Base-by-base conservation (phyloP, 2,329 filamentous ascomycete genomes). In the Mycosphaerella sp. region DNA sequence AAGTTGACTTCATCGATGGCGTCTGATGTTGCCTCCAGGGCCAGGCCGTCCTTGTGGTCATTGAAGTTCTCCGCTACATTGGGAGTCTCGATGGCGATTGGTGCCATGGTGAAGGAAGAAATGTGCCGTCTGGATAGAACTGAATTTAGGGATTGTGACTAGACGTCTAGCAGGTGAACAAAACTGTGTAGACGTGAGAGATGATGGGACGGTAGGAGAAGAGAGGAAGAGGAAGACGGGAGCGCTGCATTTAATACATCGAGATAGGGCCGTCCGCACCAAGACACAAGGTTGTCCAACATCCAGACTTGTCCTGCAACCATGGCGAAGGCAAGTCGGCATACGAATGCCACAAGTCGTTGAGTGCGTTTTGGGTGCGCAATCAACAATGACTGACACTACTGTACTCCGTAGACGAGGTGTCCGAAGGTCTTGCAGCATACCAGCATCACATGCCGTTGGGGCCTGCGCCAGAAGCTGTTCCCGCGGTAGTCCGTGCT, bases 1-100 rank as follows among this genome's bases (percentile, higher is more conserved):
- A 82, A 71, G 61, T 83, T 82, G 65, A 82, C 77, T 17, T 73
- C 70, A 62, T 82, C 79, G 59, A 83, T 77, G 59, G 77, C 72
- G 60, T 82, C 80, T 7, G 79, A 80, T 9, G 76, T 73, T 2
- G 75, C 75, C 63, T 82, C 79, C 27, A 82, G 74, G 16, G 78
- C 78, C 30, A 76, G 73, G 40, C 79, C 79, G 64, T 81, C 76
- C 49, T 73, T 74, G 62, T 75, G 71, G 65, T 74, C 70, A 64
- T 72, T 69, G 65, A 74, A 72, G 62, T 67, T 63, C 58, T 73
- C 68, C 18, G 66, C 64, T 50, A 71, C 60, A 59, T 71, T 71
- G 47, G 73, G 70, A 43, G 64, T 64, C 59, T 74, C 71, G 52
- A 72, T 66, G 55, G 68, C 70, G 59, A 68, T 70, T 63, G 71